phyloP scores from a whole-genome alignment of 1,139 yeast genomes.

The Hyphopichia fennica region DNA sequence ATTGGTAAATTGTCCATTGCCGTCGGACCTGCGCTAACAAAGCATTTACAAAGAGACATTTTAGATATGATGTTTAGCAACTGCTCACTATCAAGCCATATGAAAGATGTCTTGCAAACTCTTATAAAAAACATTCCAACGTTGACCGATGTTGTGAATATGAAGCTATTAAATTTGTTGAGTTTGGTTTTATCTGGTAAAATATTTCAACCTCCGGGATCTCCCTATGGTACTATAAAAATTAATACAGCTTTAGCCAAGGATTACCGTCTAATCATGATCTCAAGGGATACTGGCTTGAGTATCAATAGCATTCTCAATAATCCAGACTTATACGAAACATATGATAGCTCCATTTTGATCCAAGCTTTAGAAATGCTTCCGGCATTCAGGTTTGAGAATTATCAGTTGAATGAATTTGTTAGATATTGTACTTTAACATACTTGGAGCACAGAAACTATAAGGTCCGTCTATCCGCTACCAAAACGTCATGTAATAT shows the following conservation, averaged over 20 bases:
- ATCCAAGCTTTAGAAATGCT: slow-evolving; percentile 74
- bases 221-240: slow-evolving; percentile 68
- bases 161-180: slow-evolving; percentile 68
- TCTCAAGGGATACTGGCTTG: slow-evolving; percentile 61
- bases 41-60: slow-evolving; percentile 80
- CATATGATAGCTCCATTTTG: slow-evolving; percentile 52
- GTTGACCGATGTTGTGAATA: slow-evolving; percentile 69
- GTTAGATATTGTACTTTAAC: slow-evolving; percentile 80
- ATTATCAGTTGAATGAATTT: slow-evolving; percentile 79
- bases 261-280: slow-evolving; percentile 74
- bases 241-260: slow-evolving; percentile 70
- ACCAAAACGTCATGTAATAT: slow-evolving; percentile 81
- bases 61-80: slow-evolving; percentile 73
- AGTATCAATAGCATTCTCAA: slow-evolving; percentile 38
- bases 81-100: slow-evolving; percentile 78
- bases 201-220: slow-evolving; percentile 82
- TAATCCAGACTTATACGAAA: slow-evolving; percentile 40
- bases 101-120: slow-evolving; percentile 71
- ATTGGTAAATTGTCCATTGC: slow-evolving; percentile 84
- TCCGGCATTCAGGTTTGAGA: slow-evolving; percentile 71
- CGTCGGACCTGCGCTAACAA: slow-evolving; percentile 93
- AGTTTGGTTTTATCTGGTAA: slow-evolving; percentile 82
- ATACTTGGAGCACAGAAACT: slow-evolving; percentile 77
- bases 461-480: slow-evolving; percentile 80
- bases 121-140: slow-evolving; percentile 79